Evolutionary conservation across 2,329 filamentous ascomycete genomes (phyloP), one percentile per base, ranked within the genome.

Genomic region (Didymella segeticola): DNA sequence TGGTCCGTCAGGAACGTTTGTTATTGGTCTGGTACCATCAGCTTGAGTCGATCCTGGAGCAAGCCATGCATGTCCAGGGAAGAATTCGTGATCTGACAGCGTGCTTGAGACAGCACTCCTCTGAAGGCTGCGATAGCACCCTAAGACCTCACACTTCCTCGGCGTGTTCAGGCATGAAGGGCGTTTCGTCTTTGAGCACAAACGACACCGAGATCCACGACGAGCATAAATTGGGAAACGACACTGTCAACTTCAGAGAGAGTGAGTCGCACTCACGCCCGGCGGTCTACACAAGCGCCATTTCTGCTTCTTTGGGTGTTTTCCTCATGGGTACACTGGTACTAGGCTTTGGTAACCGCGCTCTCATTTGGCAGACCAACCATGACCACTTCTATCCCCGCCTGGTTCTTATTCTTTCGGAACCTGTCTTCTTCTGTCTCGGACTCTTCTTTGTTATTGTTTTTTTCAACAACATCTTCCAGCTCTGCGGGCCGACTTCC

Each of bases 21-120:
- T 77, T 93, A 1, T 79, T 92, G 2, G 88, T 92, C 1, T 93
- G 89, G 89, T 89, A 92, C 57, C 89, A 92, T 62, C 88, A 91
- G 49, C 83, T 89, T 1, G 77, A 86, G 42, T 86, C 91, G 65
- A 78, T 92, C 9, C 80, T 91, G 5, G 76, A 82, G 53, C 80
- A 89, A 47, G 89, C 88, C 42, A 86, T 86, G 69, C 79, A 81
- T 15, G 91, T 92, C 56, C 88, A 92, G 73, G 82, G 82, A 2
- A 88, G 92, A 72, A 79, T 92, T 26, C 90, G 91, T 85, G 83
- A 89, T 63, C 78, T 91, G 1, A 87, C 91, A 1, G 91, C 89
- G 89, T 84, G 85, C 70, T 79, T 80, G 2, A 82, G 80, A 4
- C 80, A 81, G 20, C 66, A 71, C 1, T 76, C 80, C 12, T 37